Evolutionary conservation across 2,329 filamentous ascomycete genomes (phyloP), one percentile per base, ranked within the genome.

Genomic region (Claviceps monticola): DNA sequence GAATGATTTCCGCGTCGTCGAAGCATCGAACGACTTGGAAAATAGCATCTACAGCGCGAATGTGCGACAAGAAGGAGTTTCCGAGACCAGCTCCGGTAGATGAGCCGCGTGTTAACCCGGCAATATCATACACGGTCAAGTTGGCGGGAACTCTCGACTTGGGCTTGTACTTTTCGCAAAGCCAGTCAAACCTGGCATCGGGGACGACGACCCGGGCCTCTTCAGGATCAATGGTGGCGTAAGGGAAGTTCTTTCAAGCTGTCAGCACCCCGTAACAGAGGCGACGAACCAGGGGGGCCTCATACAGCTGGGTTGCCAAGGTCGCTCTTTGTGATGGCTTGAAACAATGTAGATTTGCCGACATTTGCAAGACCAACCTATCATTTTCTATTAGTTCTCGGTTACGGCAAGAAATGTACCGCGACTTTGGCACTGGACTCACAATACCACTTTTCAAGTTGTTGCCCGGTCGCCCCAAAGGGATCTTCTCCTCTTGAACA

Each of bases 401-500:
- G n/a, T 23, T 51, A 23, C 45, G 42, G 50, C 39, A 51, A 46
- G 53, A 49, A 9, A 34, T 21, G 13, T 13, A 14, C n/a, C 8
- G 48, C 26, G 48, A 29, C n/a, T 17, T 14, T n/a, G 21, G 26
- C 21, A 21, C 29, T 55, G 45, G 53, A 63, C 81, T 72, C 78
- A 94, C 93, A 82, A 98, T 98, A 75, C 93, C 94, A 76, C 88
- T 96, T 82, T 97, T 98, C 72, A 98, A 72, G 74, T 82, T 97
- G 80, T 98, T 98, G 66, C 93, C 93, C 59, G 93, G 93, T 68
- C 93, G 80, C 71, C 93, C 93, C 71, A 98, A 79, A 62, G 93
- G 83, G 71, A 97, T 79, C 83, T 97, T 97, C 79, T 97, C 87
- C 79, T 96, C 86, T 64, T 88, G 82, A 63, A 82, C 84, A 51